Base-by-base conservation (phyloP, 2,329 filamentous ascomycete species). In the Ophiobolus disseminans region DNA sequence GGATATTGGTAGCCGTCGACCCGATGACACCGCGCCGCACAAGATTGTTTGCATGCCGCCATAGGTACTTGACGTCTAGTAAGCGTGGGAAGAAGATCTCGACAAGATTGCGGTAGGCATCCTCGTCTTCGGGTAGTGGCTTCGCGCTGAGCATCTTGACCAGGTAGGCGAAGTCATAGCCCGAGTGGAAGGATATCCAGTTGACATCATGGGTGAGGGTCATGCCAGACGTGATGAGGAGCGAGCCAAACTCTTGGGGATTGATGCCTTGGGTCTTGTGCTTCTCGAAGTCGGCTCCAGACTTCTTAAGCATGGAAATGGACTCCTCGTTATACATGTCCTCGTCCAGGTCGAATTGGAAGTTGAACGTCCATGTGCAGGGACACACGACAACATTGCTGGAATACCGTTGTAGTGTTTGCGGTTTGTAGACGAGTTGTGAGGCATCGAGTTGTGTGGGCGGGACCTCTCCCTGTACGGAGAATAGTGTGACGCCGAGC, bases 341-440 rank as follows among this genome's bases (percentile, higher is more conserved):
- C 30, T 93, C 86, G 60, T 94, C 89, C 8, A 97, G 81, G 1
- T 91, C 94, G 74, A 97, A 99, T 63, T 92, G 88, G 76, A 99
- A 99, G 80, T 99, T 97, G 82, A 99, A 99, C 63, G 97, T 93
- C 94, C 94, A 99, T 14, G 93, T 95, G 69, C 89, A 95, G 13
- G 90, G 93, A 50, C 91, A 86, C 39, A 83, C 81, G n/a, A 79
- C 70, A 44, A 82, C 75, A 55, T 79, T 80, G 55, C 78, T 80
- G 16, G 74, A 75, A 56, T 82, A 81, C 20, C 75, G 73, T 56
- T 77, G 75, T 34, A 78, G 73, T 53, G 77, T 76, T 44, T 78
- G 73, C n/a, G 67, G 67, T 31, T 65, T 57, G 57, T 72, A 72
- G 36, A 32, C 56, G 50, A 84, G 69, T 22, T 78, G 77, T 19